Evolutionary conservation across 495 filamentous ascomycete species (phyloP).

Genomic region (Jackrogersella minutella): DNA sequence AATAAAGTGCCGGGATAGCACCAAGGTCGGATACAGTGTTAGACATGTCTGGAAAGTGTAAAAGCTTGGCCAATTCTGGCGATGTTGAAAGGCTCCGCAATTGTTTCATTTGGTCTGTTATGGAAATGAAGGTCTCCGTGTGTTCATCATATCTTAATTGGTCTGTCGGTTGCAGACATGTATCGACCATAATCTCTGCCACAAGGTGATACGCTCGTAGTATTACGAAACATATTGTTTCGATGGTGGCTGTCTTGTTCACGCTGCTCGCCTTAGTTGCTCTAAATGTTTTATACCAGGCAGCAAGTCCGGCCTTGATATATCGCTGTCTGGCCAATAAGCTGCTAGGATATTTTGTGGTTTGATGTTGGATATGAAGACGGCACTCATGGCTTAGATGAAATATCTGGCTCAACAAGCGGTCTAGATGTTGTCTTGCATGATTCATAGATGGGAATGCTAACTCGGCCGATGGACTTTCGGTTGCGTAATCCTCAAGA

Average conservation of each 20-base stretch:
- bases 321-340: slow-evolving; percentile 15
- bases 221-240: slow-evolving; percentile 39
- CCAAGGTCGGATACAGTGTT: slow-evolving; percentile 57
- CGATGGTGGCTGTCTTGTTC: background rate
- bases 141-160: slow-evolving; percentile 56
- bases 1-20: slow-evolving; percentile 61
- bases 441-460: slow-evolving; percentile 41
- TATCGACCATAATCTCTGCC: slow-evolving; percentile 56
- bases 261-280: background rate
- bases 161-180: slow-evolving; percentile 44
- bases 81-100: slow-evolving; percentile 37
- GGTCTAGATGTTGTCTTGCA: slow-evolving; percentile 45
- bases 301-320: slow-evolving; percentile 29
- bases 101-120: slow-evolving; percentile 46
- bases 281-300: slow-evolving; percentile 40
- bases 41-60: slow-evolving; percentile 30
- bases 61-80: background rate
- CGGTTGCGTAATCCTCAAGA: background rate
- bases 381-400: slow-evolving; percentile 38
- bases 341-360: background rate
- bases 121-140: slow-evolving; percentile 48
- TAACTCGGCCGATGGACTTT: slow-evolving; percentile 8
- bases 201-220: slow-evolving; percentile 56
- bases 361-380: background rate
- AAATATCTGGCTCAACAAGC: slow-evolving; percentile 43